Evolutionary conservation across 352 stramenopile species (phyloP).

Genomic region (Globisporangium irregulare): DNA sequence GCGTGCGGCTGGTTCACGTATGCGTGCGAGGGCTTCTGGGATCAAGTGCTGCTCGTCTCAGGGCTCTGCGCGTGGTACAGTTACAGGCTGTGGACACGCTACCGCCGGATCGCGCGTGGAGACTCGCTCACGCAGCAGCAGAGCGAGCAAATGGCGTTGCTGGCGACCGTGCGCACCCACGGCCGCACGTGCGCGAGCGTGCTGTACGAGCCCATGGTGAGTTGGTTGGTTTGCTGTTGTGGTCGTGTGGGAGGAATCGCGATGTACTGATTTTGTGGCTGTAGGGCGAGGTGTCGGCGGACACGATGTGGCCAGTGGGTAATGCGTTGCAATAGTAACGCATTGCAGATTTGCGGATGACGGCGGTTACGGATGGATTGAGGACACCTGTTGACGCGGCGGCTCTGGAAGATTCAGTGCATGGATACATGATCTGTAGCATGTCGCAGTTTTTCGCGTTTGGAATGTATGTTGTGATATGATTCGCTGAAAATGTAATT

Average conservation of each 20-base stretch:
- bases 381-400: neutral
- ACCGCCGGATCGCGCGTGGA: conserved; percentile 28
- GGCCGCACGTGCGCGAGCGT: conserved; percentile 35
- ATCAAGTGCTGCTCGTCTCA: conserved; percentile 34
- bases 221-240: conserved; percentile 2
- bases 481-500: neutral
- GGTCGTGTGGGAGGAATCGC: neutral
- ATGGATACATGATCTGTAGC: too few species aligned
- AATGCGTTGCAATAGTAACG: too few species aligned
- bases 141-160: conserved; percentile 39
- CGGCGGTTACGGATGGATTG: neutral
- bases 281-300: conserved; percentile 31
- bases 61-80: conserved; percentile 20
- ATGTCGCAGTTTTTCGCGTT: neutral
- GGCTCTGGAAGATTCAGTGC: conserved; percentile 1
- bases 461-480: neutral
- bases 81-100: conserved; percentile 27
- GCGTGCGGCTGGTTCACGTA: conserved; percentile 52
- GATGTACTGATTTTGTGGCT: conserved; percentile 2
- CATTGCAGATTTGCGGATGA: neutral
- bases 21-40: conserved; percentile 54
- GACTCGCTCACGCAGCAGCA: conserved; percentile 29
- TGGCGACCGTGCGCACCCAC: conserved; percentile 44
- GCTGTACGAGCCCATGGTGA: conserved; percentile 45
- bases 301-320: conserved; percentile 19